Base-by-base conservation (phyloP, 2,329 filamentous ascomycete genomes). In the Exophiala bonariae region DNA sequence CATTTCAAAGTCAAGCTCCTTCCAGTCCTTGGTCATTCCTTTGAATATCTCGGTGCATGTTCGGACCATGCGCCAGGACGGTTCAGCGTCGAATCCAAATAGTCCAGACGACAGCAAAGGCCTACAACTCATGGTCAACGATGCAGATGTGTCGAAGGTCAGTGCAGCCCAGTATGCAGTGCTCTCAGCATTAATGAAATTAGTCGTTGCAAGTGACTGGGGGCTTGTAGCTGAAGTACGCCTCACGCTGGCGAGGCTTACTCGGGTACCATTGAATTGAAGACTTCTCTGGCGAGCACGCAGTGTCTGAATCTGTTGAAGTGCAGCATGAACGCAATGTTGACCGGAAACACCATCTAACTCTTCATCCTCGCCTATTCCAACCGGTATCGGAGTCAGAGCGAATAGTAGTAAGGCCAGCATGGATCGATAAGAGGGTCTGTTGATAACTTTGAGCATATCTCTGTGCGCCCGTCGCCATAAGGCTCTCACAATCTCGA, bases 131-230 rank as follows among this genome's bases (percentile, higher is more conserved):
- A 71, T 57, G 0, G 67, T 72, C 4, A 72, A 47, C 1, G 70
- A 71, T 1, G 67, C 66, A 0, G 68, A 71, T 0, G 70, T 72
- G 33, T 72, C 70, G 20, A 71, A 73, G 0, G 68, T 70, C 4
- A 73, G 44, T 3, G 69, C 70, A 0, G 68, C 66, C 69, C 69
- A 73, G 45, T 71, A 72, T 0, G 64, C 66, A 13, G 61, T 68
- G 41, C 63, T 71, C 49, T 73, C 70, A 2, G 65, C 60, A 4
- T 61, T 62, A 8, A 72, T 64, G 32, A 70, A 71, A 30, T 63
- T 61, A 18, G 44, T 1, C 59, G 61, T 4, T 60, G 62, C 7
- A 63, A 59, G 1, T 61, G 60, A 38, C 60, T 56, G 4, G 60
- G 61, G 49, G 35, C 49, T 52, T 8, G 44, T 38, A 22, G 44